phyloP scores from a whole-genome alignment of 805 yeast genomes.

The Wickerhamomyces chaumierensis region DNA sequence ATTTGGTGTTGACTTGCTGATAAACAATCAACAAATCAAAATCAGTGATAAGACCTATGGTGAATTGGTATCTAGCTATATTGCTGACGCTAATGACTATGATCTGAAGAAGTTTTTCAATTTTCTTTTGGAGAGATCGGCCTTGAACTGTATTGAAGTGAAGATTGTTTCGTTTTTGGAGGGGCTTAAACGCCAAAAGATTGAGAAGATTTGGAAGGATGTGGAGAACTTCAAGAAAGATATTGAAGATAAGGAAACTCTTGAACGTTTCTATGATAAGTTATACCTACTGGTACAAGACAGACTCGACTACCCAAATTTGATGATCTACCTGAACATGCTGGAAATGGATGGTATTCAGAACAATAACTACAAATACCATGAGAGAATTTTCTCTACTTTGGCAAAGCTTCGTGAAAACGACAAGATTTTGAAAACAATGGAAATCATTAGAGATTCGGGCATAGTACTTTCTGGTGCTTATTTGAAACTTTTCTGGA shows the following conservation, averaged over 20 bases:
- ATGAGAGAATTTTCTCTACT: neutral
- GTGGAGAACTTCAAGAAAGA: conserved; percentile 2
- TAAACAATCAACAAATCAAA: conserved; percentile 12
- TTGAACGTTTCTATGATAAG: conserved; percentile 4
- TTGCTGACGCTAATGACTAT: conserved; percentile 2
- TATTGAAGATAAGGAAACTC: conserved; percentile 2
- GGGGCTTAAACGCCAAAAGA: conserved; percentile 1
- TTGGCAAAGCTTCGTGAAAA: neutral
- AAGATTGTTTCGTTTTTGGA: conserved; percentile 4
- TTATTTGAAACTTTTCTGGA: neutral
- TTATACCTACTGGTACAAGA: conserved; percentile 4
- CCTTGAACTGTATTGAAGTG: conserved; percentile 2
- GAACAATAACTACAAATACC: neutral
- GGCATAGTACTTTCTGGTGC: neutral
- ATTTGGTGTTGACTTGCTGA: conserved; percentile 13
- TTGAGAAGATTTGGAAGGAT: conserved; percentile 2
- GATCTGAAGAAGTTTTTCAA: conserved; percentile 3
- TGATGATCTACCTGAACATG: conserved; percentile 3
- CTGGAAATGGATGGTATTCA: conserved; percentile 6
- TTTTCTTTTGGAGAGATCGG: conserved; percentile 2
- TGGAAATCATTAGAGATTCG: neutral
- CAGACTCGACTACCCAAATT: conserved; percentile 6
- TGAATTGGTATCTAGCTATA: conserved; percentile 2
- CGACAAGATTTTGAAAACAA: neutral
- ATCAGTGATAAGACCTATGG: conserved; percentile 11